These are phyloP conservation scores for Cryomyces minteri DNA, from an alignment of 495 filamentous ascomycete species.

Conservation along the genomic window DNA sequence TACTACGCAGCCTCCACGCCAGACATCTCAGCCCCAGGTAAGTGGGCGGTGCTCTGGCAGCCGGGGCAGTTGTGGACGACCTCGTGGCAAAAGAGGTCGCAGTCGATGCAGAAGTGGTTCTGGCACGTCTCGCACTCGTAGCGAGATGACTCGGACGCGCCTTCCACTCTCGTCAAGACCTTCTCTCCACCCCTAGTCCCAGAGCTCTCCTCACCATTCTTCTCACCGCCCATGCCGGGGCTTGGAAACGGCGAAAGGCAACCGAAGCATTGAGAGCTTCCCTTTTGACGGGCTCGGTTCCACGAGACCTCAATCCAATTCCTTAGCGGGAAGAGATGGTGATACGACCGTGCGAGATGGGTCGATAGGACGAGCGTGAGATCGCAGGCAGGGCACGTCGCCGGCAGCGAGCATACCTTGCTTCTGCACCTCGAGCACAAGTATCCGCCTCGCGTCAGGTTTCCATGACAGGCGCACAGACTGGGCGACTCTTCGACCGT, in stretches of 20 bases:
- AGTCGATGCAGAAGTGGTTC: conserved; percentile 93
- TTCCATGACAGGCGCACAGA: conserved; percentile 86
- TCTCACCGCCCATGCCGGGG: conserved; percentile 1
- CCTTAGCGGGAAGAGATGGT: conserved; percentile 81
- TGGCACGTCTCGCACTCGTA: conserved; percentile 74
- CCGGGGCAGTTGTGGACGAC: conserved; percentile 89
- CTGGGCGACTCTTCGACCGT: conserved; percentile 54
- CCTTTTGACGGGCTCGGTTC: conserved; percentile 35
- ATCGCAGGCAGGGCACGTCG: conserved; percentile 77
- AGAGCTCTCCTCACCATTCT: conserved; percentile 1
- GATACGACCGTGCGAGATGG: conserved; percentile 84
- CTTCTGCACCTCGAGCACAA: conserved; percentile 71
- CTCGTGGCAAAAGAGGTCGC: conserved; percentile 87
- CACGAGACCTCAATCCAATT: conserved; percentile 88
- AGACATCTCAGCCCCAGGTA: no score
- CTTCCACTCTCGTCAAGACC: conserved; percentile 25
- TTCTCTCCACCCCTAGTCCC: conserved; percentile 7
- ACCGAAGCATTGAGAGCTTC: conserved; percentile 30
- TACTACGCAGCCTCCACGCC: no score
- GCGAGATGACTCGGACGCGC: conserved; percentile 67
- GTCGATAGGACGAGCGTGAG: conserved; percentile 94
- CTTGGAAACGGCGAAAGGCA: conserved; percentile 34
- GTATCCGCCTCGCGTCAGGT: conserved; percentile 74
- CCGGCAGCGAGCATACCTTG: conserved; percentile 85
- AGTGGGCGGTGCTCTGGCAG: conserved; percentile 45